Base-by-base conservation (phyloP, 2,329 filamentous ascomycete species). In the Capronia epimyces region DNA sequence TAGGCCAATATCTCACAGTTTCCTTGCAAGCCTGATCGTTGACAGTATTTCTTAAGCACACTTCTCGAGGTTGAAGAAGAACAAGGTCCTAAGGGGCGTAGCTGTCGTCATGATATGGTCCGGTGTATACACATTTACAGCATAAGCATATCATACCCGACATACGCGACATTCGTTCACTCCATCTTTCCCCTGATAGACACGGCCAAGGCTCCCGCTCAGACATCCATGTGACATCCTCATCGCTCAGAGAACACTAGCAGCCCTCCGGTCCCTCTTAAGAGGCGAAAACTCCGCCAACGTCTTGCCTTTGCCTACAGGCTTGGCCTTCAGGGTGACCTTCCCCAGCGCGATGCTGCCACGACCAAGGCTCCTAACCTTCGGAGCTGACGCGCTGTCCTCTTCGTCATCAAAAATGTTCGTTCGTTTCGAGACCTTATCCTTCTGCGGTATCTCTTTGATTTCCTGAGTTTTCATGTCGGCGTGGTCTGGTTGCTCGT, bases 351-450 rank as follows among this genome's bases (percentile, higher is more conserved):
- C 55, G n/a, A 22, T 36, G 20, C 46, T 50, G n/a, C 49, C 40
- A 49, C 53, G 50, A 32, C 57, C 61, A 12, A 64, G 55, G 51
- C 66, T 63, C 41, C 55, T 56, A 46, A 61, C 65, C 64, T 55
- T 68, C 65, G 13, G 59, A 49, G 43, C 39, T 3, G 54, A 36
- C 25, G 43, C 80, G 7, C 86, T 84, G 3, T 83, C 83, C 7
- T 85, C 83, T 52, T 86, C 83, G 60, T 91, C 83, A 60, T 91
- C 88, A 4, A 93, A 65, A 2, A 81, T 86, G 60, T 72, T 75
- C 57, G 81, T 80, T 42, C 78, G 80, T 18, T 77, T 75, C 18
- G 87, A 73, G 3, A 88, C 70, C 68, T 88, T 90, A 56, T 85
- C 80, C 73, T 85, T 89, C 75, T 84, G 88, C 57, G 29, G 60